Conservation (phyloP, 495 filamentous ascomycete genomes). For the Penicillium fimorum region DNA sequence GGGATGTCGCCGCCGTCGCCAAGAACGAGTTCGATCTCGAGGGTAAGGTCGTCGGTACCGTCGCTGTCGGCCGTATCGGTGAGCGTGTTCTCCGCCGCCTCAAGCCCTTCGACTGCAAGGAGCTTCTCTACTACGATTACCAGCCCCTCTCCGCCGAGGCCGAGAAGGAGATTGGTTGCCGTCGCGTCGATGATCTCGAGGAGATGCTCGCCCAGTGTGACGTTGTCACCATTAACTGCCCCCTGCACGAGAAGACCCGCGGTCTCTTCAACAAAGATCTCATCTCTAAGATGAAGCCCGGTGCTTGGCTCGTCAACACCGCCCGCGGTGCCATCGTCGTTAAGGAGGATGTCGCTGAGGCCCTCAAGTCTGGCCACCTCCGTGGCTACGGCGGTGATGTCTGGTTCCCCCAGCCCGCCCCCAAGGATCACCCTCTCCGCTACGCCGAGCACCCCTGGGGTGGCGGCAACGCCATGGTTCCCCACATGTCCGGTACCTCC, state of each 20-base stretch:
- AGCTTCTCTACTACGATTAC: conserved; percentile 99
- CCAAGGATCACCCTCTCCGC: conserved; percentile 90
- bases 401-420: conserved; percentile 91
- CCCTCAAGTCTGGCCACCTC: conserved; percentile 89
- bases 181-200: conserved; percentile 82
- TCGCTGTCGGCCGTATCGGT: conserved; percentile 95
- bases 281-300: conserved; percentile 98
- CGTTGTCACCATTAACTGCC: conserved; percentile 99
- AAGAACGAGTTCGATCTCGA: conserved; percentile 99
- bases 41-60: conserved; percentile 96
- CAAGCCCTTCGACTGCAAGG: conserved; percentile 98
- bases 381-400: conserved; percentile 96
- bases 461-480: conserved; percentile 96
- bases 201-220: conserved; percentile 96
- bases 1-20: conserved; percentile 92
- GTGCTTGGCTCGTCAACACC: conserved; percentile 96
- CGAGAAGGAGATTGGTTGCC: conserved; percentile 95
- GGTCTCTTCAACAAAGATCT: conserved; percentile 99
- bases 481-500: conserved; percentile 97
- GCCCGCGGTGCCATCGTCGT: conserved; percentile 98
- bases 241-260: conserved; percentile 93
- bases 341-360: conserved; percentile 97
- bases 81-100: conserved; percentile 95
- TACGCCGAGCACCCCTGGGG: conserved; percentile 92
- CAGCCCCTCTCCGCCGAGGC: conserved; percentile 83